Conservation (phyloP, 2,329 filamentous ascomycete species). For the Hypoxylon sp. region DNA sequence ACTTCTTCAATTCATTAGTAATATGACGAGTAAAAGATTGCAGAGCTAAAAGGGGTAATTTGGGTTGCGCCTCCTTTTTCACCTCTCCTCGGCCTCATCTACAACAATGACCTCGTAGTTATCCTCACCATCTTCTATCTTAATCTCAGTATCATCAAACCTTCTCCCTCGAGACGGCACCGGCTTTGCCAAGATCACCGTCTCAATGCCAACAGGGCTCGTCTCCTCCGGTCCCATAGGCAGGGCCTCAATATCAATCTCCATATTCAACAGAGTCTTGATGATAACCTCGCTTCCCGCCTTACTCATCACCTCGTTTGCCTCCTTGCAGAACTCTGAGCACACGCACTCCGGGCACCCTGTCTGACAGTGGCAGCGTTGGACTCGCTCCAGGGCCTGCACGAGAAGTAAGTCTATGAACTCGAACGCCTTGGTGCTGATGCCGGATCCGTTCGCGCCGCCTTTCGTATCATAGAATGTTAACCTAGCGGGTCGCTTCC, state of each 20-base stretch:
- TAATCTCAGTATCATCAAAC: conserved; percentile 47
- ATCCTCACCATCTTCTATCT: conserved; percentile 46
- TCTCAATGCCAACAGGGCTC: conserved; percentile 82
- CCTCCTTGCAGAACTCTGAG: conserved; percentile 85
- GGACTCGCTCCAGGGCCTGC: conserved; percentile 82
- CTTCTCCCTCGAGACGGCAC: conserved; percentile 64
- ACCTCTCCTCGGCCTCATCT: conserved; percentile 9
- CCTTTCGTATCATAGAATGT: conserved; percentile 98
- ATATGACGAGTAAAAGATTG: neutral
- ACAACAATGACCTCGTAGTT: conserved; percentile 16
- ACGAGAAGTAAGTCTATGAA: conserved; percentile 84
- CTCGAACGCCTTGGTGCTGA: conserved; percentile 93
- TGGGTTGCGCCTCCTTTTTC: neutral
- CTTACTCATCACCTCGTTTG: conserved; percentile 95
- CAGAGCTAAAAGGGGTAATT: neutral
- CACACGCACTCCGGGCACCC: conserved; percentile 94
- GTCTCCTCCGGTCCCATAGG: conserved; percentile 86
- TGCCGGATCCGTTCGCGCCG: conserved; percentile 84
- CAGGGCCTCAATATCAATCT: conserved; percentile 86
- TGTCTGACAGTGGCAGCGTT: conserved; percentile 80
- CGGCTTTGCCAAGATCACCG: conserved; percentile 80
- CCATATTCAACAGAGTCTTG: conserved; percentile 78
- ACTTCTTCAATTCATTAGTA: neutral
- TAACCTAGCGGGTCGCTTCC: conserved; percentile 88
- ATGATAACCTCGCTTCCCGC: conserved; percentile 87